A percentile compares a stretch with the other conserved stretches of the same genome.
phyloP scores from a whole-genome alignment of 179 eudicot species.

The Patellifolia procumbens region DNA sequence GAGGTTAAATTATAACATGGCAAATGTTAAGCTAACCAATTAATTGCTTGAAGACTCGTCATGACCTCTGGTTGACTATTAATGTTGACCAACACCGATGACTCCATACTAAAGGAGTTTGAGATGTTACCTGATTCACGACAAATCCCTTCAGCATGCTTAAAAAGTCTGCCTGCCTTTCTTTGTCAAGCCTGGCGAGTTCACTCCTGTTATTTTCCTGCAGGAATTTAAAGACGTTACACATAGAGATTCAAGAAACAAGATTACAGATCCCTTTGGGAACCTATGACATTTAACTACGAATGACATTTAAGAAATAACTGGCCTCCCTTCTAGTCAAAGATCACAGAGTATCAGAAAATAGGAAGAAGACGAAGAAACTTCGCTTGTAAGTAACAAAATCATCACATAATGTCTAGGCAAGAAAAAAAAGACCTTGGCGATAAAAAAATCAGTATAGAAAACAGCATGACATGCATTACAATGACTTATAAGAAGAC shows the following conservation, averaged over 20 bases:
- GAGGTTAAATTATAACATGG: background rate
- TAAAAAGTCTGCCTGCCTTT: slow-evolving; percentile 47
- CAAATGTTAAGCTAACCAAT: background rate
- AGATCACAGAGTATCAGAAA: background rate
- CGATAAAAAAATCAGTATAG: background rate
- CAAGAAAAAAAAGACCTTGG: background rate
- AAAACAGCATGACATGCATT: background rate
- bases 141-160: slow-evolving; percentile 56
- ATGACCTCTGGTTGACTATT: too few relatives aligned
- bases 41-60: background rate
- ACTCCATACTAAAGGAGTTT: background rate
- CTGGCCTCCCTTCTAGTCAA: background rate
- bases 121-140: slow-evolving; percentile 45
- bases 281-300: background rate
- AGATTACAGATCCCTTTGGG: background rate
- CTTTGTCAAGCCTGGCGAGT: slow-evolving; percentile 46
- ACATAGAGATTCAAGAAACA: background rate
- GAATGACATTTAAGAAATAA: background rate
- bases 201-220: slow-evolving; percentile 54
- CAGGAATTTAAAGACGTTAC: slow-evolving; percentile 3
- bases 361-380: background rate
- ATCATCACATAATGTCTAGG: background rate
- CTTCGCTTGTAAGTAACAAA: background rate
- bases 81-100: background rate
- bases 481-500: background rate